A percentile compares a stretch with the other conserved stretches of the same genome.
Conservation (phyloP, 2,329 filamentous ascomycete genomes). For the Akanthomyces uredinophilus region DNA sequence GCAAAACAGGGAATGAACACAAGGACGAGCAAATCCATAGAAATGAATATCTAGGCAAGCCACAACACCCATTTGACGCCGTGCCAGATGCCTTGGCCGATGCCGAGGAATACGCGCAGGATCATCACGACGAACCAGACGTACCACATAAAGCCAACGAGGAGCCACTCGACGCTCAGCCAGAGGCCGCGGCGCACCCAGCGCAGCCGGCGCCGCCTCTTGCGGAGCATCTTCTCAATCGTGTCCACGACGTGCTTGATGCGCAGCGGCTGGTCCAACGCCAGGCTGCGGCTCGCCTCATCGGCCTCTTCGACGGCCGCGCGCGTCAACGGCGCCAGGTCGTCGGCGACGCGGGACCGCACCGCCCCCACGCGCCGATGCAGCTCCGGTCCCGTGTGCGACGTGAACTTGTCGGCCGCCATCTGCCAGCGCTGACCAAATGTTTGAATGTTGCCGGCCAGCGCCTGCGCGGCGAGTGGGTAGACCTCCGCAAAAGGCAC, state of each 20-base stretch:
- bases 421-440: conserved; percentile 53
- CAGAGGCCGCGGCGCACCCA: conserved; percentile 74
- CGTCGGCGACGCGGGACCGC: conserved; percentile 43
- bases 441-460: conserved; percentile 41
- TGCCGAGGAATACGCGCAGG: conserved; percentile 58
- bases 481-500: conserved; percentile 43
- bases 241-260: conserved; percentile 76
- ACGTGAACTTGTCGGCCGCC: conserved; percentile 54
- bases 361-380: conserved; percentile 42
- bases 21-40: background rate
- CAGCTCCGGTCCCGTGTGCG: conserved; percentile 50
- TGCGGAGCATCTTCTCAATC: conserved; percentile 69
- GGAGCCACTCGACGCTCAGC: conserved; percentile 77
- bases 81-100: conserved; percentile 54
- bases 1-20: background rate
- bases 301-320: conserved; percentile 73
- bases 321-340: conserved; percentile 57
- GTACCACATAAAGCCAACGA: conserved; percentile 90
- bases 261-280: conserved; percentile 69
- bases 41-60: conserved; percentile 28
- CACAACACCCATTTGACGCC: conserved; percentile 78
- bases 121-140: conserved; percentile 87
- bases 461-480: conserved; percentile 46
- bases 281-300: conserved; percentile 68
- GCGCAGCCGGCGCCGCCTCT: conserved; percentile 61